Base-by-base conservation (phyloP, 495 filamentous ascomycete species). In the Aspergillus mulundensis region DNA sequence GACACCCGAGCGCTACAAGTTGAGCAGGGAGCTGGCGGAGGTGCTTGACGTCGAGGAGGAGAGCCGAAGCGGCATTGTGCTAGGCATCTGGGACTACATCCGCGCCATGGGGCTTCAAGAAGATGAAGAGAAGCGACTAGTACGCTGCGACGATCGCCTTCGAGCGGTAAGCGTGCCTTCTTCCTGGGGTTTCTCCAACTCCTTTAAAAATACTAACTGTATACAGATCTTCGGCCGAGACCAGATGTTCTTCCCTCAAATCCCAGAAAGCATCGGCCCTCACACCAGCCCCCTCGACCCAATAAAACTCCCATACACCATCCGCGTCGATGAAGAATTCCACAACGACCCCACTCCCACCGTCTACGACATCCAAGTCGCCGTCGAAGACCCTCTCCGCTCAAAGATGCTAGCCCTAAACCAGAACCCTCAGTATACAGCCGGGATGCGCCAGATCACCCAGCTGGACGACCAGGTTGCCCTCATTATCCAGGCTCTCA, bases 1-100 rank as follows among this genome's bases (percentile, higher is more conserved):
- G 66, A 80, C 83, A 7, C 90, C 88, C 0, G 94, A 97, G 69
- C 81, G 90, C 28, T 96, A 84, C 64, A 82, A 82, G 58, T 74
- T 97, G 25, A 91, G 84, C 67, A 83, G 84, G 50, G 81, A 84
- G 56, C 73, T 99, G 8, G 88, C 91, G 24, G 89, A 95, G 52
- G 78, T 99, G 11, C 75, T 97, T 19, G 95, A 97, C 62, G 86
- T 88, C 46, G 80, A 85, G 48, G 90, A 95, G 64, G 95, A 91
- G 49, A 92, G 92, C 15, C 82, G 90, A 12, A 85, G 89, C 34
- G 90, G 90, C 30, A 87, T 90, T 25, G 84, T 95, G 19, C 87
- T 93, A 76, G 91, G 88, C 23, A 81, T 99, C 24, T 97, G 91
- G 90, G 90, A 97, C 66, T 99, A 99, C 66, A 87, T 95, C 59